Evolutionary conservation across 2,329 filamentous ascomycete species (phyloP).

Genomic region (Penicillium sp.): DNA sequence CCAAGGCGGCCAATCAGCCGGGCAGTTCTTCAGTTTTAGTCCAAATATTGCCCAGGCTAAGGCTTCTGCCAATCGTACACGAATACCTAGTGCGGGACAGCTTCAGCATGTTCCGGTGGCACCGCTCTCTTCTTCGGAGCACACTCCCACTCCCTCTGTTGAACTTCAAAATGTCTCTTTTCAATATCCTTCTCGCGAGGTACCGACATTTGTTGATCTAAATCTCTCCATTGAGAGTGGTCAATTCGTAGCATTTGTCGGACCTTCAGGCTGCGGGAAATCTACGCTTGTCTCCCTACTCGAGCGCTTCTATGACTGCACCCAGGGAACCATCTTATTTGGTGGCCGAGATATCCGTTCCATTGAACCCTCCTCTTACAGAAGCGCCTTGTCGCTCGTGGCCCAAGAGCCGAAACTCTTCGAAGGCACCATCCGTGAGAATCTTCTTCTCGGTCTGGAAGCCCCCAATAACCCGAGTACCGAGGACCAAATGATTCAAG

Average conservation of each 20-base stretch:
- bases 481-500: constrained; percentile 39
- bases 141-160: constrained; percentile 19
- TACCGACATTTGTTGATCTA: constrained; percentile 26
- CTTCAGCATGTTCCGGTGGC: not conserved
- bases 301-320: constrained; percentile 38
- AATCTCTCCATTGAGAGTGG: constrained; percentile 32
- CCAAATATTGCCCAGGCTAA: constrained; percentile 44
- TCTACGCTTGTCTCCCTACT: constrained; percentile 36
- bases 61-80: constrained; percentile 30
- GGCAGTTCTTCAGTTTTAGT: constrained; percentile 58
- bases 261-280: constrained; percentile 43
- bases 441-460: constrained; percentile 42
- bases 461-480: constrained; percentile 17
- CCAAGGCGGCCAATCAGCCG: constrained; percentile 59
- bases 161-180: constrained; percentile 30
- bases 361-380: constrained; percentile 26
- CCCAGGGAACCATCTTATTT: constrained; percentile 32
- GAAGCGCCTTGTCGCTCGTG: constrained; percentile 28
- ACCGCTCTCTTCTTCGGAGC: not conserved
- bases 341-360: constrained; percentile 25
- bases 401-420: constrained; percentile 41
- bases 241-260: constrained; percentile 41
- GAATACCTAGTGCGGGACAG: constrained; percentile 7
- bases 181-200: constrained; percentile 29
- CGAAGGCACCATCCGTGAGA: constrained; percentile 40